phyloP scores from a whole-genome alignment of 805 yeast species.

The Cyberlindnera japonica region DNA sequence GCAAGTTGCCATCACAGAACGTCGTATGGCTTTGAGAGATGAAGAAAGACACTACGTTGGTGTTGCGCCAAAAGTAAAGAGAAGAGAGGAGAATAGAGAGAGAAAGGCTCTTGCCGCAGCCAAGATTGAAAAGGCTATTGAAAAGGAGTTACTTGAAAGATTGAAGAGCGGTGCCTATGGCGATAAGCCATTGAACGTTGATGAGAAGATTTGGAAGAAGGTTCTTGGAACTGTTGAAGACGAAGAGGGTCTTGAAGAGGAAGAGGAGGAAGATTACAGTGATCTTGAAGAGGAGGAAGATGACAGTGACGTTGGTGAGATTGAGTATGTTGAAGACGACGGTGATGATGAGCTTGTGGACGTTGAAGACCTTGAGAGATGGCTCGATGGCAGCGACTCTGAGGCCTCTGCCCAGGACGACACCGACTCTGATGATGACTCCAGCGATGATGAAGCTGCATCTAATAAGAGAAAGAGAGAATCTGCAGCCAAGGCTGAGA shows the following conservation, averaged over 20 bases:
- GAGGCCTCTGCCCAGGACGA: slow-evolving; percentile 34
- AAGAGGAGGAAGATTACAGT: slow-evolving; percentile 46
- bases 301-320: slow-evolving; percentile 64
- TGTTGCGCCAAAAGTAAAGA: slow-evolving; percentile 86
- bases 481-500: slow-evolving; percentile 36
- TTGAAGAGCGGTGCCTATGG: slow-evolving; percentile 98
- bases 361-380: slow-evolving; percentile 86
- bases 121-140: slow-evolving; percentile 92
- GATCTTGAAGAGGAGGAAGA: slow-evolving; percentile 47
- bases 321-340: slow-evolving; percentile 86
- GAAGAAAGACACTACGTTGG: slow-evolving; percentile 94
- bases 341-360: slow-evolving; percentile 92
- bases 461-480: slow-evolving; percentile 34
- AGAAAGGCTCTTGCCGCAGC: slow-evolving; percentile 97
- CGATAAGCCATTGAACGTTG: slow-evolving; percentile 95
- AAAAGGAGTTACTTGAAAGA: slow-evolving; percentile 90
- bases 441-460: slow-evolving; percentile 36
- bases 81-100: slow-evolving; percentile 93
- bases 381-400: slow-evolving; percentile 60
- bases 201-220: slow-evolving; percentile 92
- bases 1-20: slow-evolving; percentile 92
- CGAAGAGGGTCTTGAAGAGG: slow-evolving; percentile 50
- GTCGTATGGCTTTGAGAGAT: slow-evolving; percentile 85
- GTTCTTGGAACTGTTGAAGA: slow-evolving; percentile 81
- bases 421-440: slow-evolving; percentile 33